Percentiles rank a stretch among this genome's conserved stretches.
These are phyloP conservation scores for Hysterangium stoloniferum DNA, from an alignment of 768 basidiomycete species.

Conservation along the genomic window DNA sequence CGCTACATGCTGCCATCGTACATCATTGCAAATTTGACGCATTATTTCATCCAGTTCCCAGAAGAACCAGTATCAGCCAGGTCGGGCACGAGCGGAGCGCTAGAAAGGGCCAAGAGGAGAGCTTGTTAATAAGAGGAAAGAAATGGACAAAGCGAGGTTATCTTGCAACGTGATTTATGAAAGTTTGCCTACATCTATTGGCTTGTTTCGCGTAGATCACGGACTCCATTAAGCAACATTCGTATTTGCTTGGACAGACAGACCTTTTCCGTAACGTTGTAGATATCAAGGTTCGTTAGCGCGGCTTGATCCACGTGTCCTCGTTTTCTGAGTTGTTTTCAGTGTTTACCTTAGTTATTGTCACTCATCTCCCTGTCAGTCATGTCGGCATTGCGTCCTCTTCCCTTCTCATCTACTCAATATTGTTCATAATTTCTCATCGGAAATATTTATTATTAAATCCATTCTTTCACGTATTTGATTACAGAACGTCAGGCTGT, in stretches of 20 bases:
- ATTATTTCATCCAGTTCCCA: slow-evolving; percentile 23
- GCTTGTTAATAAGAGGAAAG: slow-evolving; percentile 62
- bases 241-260: slow-evolving; percentile 95
- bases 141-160: slow-evolving; percentile 87
- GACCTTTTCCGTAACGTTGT: slow-evolving; percentile 98
- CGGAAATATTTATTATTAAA: too few relatives aligned
- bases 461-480: too few relatives aligned
- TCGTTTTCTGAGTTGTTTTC: slow-evolving; percentile 5
- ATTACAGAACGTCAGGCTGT: too few relatives aligned
- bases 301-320: neutral
- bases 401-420: too few relatives aligned
- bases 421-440: too few relatives aligned
- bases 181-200: neutral
- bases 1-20: slow-evolving; percentile 13
- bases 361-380: too few relatives aligned
- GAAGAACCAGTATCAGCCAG: slow-evolving; percentile 31
- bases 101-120: slow-evolving; percentile 68
- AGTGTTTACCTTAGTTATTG: too few relatives aligned
- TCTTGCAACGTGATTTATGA: slow-evolving; percentile 3
- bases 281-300: slow-evolving; percentile 72
- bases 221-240: slow-evolving; percentile 94
- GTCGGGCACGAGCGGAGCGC: slow-evolving; percentile 37
- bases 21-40: slow-evolving; percentile 21
- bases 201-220: slow-evolving; percentile 47
- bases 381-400: too few relatives aligned